phyloP scores from a whole-genome alignment of 164 flowering plant species.

The Piper betle region DNA sequence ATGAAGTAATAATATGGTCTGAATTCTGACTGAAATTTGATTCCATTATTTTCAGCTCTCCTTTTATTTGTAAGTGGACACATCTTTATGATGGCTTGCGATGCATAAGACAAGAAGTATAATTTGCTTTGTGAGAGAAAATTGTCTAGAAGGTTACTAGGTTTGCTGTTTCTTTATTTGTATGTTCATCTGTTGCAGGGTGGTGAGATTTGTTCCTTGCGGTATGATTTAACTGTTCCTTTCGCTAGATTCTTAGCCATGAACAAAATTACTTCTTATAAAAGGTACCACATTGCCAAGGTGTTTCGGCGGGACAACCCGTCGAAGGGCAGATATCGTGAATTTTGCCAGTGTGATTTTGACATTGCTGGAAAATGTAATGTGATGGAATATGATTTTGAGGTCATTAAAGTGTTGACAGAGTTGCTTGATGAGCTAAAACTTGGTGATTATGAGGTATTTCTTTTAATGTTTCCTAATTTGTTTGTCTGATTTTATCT shows the following conservation, averaged over 20 bases:
- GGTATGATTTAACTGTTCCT: slow-evolving; percentile 98
- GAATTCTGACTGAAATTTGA: no score
- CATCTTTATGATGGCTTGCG: no score
- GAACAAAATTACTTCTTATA: slow-evolving; percentile 71
- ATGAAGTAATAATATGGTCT: no score
- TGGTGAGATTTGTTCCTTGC: slow-evolving; percentile 87
- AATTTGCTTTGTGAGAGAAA: background rate
- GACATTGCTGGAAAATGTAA: slow-evolving; percentile 88
- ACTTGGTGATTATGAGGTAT: slow-evolving; percentile 89
- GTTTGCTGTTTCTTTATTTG: background rate
- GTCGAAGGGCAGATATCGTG: slow-evolving; percentile 87
- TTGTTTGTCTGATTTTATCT: background rate
- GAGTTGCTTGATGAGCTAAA: slow-evolving; percentile 80
- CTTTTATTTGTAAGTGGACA: no score
- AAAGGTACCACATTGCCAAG: slow-evolving; percentile 88
- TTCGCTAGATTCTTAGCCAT: slow-evolving; percentile 89
- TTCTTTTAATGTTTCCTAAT: background rate
- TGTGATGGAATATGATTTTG: slow-evolving; percentile 79
- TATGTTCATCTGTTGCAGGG: slow-evolving; percentile 36
- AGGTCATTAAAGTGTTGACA: slow-evolving; percentile 72
- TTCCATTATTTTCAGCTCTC: no score
- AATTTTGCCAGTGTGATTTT: slow-evolving; percentile 96
- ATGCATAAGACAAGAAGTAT: background rate
- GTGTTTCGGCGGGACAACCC: slow-evolving; percentile 94
- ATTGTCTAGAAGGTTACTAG: background rate